phyloP scores from a whole-genome alignment of 2,329 filamentous ascomycete species.

The Fusarium ramigenum region DNA sequence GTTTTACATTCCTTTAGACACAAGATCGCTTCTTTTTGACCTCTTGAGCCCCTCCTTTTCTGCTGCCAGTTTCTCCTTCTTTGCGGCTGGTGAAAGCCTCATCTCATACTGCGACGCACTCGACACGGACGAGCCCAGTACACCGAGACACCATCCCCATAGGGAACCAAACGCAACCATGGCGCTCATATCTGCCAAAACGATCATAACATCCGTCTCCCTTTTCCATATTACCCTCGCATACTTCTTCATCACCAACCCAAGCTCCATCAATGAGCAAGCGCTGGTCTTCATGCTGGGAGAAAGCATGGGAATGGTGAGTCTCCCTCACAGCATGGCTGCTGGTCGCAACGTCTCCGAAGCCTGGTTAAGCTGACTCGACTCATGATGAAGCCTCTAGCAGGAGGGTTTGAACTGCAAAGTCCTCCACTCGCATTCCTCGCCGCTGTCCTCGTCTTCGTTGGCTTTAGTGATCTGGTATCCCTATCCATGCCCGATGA shows the following conservation, averaged over 20 bases:
- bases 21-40: not conserved
- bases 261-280: slow-evolving; percentile 78
- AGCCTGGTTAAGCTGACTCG: not conserved
- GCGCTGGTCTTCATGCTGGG: slow-evolving; percentile 83
- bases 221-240: slow-evolving; percentile 87
- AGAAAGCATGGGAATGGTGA: slow-evolving; percentile 83
- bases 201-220: slow-evolving; percentile 82
- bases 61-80: not conserved
- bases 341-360: not conserved
- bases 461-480: slow-evolving; percentile 71
- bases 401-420: slow-evolving; percentile 72
- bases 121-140: not conserved
- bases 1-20: not conserved
- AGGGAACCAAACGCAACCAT: slow-evolving; percentile 58
- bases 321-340: slow-evolving; percentile 32
- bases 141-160: not conserved
- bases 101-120: not conserved
- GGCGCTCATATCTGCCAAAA: slow-evolving; percentile 82
- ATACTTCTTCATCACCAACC: slow-evolving; percentile 83
- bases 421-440: slow-evolving; percentile 79
- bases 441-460: slow-evolving; percentile 69
- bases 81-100: not conserved
- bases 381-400: slow-evolving; percentile 48
- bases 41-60: not conserved
- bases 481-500: slow-evolving; percentile 76